phyloP scores from a whole-genome alignment of 768 basidiomycete genomes.

The Clavaria fumosa region DNA sequence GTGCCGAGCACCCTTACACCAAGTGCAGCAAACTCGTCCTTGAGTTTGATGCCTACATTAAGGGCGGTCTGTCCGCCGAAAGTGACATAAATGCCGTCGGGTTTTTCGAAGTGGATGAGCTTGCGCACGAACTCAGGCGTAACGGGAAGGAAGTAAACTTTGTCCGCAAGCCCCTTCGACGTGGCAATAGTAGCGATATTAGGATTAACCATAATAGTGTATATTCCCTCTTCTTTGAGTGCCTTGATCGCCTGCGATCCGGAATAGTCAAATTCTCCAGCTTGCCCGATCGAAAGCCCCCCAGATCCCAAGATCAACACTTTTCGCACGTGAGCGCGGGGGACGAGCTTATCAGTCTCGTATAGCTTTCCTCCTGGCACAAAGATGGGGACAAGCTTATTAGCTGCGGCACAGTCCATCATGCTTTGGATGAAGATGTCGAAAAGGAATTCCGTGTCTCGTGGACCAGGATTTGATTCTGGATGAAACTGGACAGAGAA shows the following conservation, averaged over 20 bases:
- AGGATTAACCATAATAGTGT: conserved; percentile 96
- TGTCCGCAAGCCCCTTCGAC: conserved; percentile 94
- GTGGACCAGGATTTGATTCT: conserved; percentile 89
- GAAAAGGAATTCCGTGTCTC: conserved; percentile 97
- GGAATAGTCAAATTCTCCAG: conserved; percentile 99
- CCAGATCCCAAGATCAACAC: conserved; percentile 96
- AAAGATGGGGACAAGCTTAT: conserved; percentile 37
- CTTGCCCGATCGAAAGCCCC: conserved; percentile 95
- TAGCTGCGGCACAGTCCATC: conserved; percentile 50
- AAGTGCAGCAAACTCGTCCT: conserved; percentile 84
- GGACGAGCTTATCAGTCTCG: conserved; percentile 63
- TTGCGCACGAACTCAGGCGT: conserved; percentile 96
- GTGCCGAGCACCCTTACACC: conserved; percentile 93
- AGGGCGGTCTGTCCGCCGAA: conserved; percentile 98
- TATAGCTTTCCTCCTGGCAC: conserved; percentile 72
- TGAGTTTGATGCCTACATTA: conserved; percentile 93
- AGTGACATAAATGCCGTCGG: conserved; percentile 97
- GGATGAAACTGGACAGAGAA: conserved; percentile 99
- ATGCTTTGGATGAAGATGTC: conserved; percentile 92
- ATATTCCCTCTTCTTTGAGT: conserved; percentile 96
- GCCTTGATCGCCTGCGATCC: conserved; percentile 99
- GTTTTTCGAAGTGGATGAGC: conserved; percentile 97
- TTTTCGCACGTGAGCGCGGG: conserved; percentile 70
- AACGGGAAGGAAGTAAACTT: conserved; percentile 98
- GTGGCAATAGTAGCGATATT: conserved; percentile 99